These are phyloP conservation scores for Xerophyta viscosa DNA, from an alignment of 106 monocot genomes.

Conservation along the genomic window DNA sequence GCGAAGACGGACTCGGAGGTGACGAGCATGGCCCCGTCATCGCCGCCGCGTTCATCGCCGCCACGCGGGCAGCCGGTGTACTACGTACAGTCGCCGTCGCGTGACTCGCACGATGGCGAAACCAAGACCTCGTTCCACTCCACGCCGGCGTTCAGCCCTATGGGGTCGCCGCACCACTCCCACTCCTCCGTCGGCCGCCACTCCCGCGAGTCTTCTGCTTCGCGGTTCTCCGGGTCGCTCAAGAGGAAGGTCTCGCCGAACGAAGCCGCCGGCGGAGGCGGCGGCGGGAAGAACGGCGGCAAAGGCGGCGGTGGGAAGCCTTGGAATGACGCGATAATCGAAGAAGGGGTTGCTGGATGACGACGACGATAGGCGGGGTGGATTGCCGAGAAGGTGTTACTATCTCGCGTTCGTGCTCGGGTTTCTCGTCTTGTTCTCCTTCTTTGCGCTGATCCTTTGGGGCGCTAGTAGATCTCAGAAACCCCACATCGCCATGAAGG, in stretches of 20 bases:
- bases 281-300: slow-evolving; percentile 1
- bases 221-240: slow-evolving; percentile 72
- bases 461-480: slow-evolving; percentile 62
- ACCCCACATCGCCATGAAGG: slow-evolving; percentile 54
- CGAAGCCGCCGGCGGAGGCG: neutral
- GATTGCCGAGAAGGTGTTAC: slow-evolving; percentile 40
- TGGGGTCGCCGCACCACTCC: slow-evolving; percentile 67
- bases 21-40: slow-evolving; percentile 67
- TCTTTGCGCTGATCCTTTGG: slow-evolving; percentile 77
- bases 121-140: slow-evolving; percentile 60
- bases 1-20: slow-evolving; percentile 88
- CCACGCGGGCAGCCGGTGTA: too few relatives aligned
- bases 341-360: slow-evolving; percentile 67
- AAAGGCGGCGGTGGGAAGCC: slow-evolving; percentile 7
- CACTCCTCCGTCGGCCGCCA: slow-evolving; percentile 54
- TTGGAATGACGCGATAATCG: slow-evolving; percentile 58
- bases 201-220: slow-evolving; percentile 70
- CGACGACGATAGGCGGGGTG: slow-evolving; percentile 16
- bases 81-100: slow-evolving; percentile 86
- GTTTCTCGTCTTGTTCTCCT: slow-evolving; percentile 59
- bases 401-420: slow-evolving; percentile 47
- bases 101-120: slow-evolving; percentile 69
- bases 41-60: slow-evolving; percentile 61
- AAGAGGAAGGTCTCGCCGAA: slow-evolving; percentile 38
- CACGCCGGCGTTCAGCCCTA: slow-evolving; percentile 54